A percentile compares a stretch with the other conserved stretches of the same genome.
These are phyloP conservation scores for Nigrospora oryzae DNA, from an alignment of 2,329 filamentous ascomycete genomes.

Conservation along the genomic window DNA sequence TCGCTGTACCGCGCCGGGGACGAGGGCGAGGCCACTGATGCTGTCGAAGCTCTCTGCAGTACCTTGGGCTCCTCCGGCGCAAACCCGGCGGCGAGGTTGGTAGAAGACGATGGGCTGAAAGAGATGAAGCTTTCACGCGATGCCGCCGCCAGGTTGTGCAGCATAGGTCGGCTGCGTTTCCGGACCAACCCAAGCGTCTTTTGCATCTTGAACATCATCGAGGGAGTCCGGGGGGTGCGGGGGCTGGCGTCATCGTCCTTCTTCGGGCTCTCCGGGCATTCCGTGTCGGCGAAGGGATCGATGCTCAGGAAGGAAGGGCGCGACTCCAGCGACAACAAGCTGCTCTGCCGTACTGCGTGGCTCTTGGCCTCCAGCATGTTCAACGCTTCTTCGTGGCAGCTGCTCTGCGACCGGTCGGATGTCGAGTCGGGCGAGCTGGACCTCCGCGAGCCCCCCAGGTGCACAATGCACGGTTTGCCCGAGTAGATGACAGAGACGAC, in stretches of 20 bases:
- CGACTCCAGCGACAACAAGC: conserved; percentile 21
- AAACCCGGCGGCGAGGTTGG: conserved; percentile 5
- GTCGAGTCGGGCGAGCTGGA: conserved; percentile 32
- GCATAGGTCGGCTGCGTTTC: conserved; percentile 44
- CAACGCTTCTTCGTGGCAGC: conserved; percentile 8
- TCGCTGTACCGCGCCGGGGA: neutral
- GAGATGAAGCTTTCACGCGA: conserved; percentile 24
- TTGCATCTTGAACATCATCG: conserved; percentile 36
- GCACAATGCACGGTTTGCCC: conserved; percentile 50
- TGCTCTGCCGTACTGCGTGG: conserved; percentile 34
- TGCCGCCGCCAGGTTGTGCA: conserved; percentile 23
- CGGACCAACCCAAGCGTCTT: conserved; percentile 45
- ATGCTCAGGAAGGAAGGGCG: conserved; percentile 41
- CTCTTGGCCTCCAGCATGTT: conserved; percentile 11
- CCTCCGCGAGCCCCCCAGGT: conserved; percentile 33
- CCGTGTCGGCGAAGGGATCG: conserved; percentile 40
- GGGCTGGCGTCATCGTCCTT: conserved; percentile 18
- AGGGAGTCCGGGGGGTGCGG: conserved; percentile 34
- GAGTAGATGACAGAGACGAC: conserved; percentile 51
- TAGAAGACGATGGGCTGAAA: conserved; percentile 18
- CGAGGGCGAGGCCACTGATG: neutral
- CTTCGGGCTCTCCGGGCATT: conserved; percentile 20
- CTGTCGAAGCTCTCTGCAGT: too few relatives aligned
- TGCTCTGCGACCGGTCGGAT: conserved; percentile 22
- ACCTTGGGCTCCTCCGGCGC: too few relatives aligned